These are phyloP conservation scores for Microsporum audouinii DNA, from an alignment of 2,329 filamentous ascomycete genomes.

Conservation along the genomic window DNA sequence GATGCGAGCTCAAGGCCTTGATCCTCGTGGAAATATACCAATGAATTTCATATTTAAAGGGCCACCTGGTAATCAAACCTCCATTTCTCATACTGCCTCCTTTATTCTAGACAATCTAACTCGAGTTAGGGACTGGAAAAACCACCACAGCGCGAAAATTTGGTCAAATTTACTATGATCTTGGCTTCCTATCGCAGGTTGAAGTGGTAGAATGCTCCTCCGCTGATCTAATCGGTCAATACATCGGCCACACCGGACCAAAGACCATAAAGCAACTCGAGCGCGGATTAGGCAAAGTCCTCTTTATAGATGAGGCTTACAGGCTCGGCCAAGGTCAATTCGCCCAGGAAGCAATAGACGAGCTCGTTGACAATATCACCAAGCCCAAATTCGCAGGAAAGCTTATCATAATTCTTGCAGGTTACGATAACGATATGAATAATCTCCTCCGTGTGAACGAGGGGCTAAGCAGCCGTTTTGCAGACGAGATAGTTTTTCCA, in stretches of 20 bases:
- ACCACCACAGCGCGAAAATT: conserved; percentile 63
- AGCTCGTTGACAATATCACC: conserved; percentile 43
- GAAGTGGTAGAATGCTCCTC: conserved; percentile 57
- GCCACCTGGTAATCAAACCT: conserved; percentile 41
- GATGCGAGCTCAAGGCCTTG: conserved; percentile 42
- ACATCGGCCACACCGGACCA: conserved; percentile 57
- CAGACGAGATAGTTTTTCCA: conserved; percentile 48
- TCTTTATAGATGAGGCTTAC: conserved; percentile 65
- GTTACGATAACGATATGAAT: conserved; percentile 58
- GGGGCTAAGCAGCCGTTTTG: conserved; percentile 54
- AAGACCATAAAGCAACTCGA: conserved; percentile 53
- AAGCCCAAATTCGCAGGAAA: conserved; percentile 49
- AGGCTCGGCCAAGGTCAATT: conserved; percentile 48
- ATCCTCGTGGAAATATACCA: conserved; percentile 48
- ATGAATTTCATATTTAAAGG: conserved; percentile 61
- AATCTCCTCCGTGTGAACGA: conserved; percentile 49
- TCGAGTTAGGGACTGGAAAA: conserved; percentile 51
- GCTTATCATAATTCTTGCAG: conserved; percentile 56
- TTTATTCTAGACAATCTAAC: neutral
- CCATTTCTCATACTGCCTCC: conserved; percentile 1
- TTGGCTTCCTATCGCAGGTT: conserved; percentile 52
- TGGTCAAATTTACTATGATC: conserved; percentile 63
- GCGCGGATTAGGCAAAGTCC: conserved; percentile 51
- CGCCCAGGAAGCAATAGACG: conserved; percentile 45
- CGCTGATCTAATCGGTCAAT: conserved; percentile 57